Conservation (phyloP, 345 rosid genomes). For the Litchi chinensis region DNA sequence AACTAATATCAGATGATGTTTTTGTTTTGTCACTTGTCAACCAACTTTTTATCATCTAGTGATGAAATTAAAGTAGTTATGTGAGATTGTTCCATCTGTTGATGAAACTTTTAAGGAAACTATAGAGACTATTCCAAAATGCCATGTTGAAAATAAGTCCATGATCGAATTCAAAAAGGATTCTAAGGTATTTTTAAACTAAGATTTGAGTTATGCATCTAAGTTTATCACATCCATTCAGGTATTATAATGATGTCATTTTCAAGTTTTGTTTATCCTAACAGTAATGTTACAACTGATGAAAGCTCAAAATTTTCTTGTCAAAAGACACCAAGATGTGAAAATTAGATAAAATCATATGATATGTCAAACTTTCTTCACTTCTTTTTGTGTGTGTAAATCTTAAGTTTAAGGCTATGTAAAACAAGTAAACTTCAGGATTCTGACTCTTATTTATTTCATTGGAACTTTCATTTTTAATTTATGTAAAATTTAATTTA, state of each 20-base stretch:
- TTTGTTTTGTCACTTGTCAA: no score
- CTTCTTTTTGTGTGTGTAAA: no score
- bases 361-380: no score
- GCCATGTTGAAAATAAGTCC: conserved; percentile 47
- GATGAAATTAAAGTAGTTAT: conserved; percentile 68
- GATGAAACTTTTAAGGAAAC: conserved; percentile 71
- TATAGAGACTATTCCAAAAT: conserved; percentile 63
- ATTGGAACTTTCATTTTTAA: no score
- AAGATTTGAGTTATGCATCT: conserved; percentile 23
- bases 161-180: no score
- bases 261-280: conserved; percentile 9
- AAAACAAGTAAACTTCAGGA: no score
- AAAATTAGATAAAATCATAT: conserved; percentile 10
- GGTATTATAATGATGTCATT: no score
- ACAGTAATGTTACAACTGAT: conserved; percentile 71
- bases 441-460: no score
- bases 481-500: no score
- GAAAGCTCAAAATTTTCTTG: conserved; percentile 48
- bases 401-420: no score
- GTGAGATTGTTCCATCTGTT: conserved; percentile 74
- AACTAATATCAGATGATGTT: no score
- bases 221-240: no score
- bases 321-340: conserved; percentile 36
- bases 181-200: conserved; percentile 37
- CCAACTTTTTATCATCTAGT: conserved; percentile 62